Evolutionary conservation across 495 filamentous ascomycete species (phyloP).

Genomic region (Friedmanniomyces endolithicus): DNA sequence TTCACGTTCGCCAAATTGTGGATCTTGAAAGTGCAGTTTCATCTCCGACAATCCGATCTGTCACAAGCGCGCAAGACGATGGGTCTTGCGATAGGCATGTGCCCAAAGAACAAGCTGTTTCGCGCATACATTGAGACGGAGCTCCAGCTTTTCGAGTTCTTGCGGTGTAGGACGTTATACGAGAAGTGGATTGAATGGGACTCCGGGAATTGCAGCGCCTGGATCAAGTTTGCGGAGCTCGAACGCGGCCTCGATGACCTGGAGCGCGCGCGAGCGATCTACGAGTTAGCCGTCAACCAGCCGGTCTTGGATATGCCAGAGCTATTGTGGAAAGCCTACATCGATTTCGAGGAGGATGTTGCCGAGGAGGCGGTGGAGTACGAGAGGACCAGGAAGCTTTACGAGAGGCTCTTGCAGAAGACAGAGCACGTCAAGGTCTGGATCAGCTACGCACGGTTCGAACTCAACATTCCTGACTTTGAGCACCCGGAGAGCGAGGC

Average conservation of each 20-base stretch:
- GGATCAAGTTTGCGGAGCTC: slow-evolving; percentile 89
- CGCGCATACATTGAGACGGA: slow-evolving; percentile 86
- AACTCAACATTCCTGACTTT: slow-evolving; percentile 70
- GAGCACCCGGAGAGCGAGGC: slow-evolving; percentile 44
- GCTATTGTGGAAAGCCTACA: slow-evolving; percentile 90
- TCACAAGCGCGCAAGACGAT: slow-evolving; percentile 71
- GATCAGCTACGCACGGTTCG: slow-evolving; percentile 94
- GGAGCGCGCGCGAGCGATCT: slow-evolving; percentile 79
- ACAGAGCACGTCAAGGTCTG: slow-evolving; percentile 97
- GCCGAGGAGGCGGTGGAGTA: slow-evolving; percentile 48
- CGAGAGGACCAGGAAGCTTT: slow-evolving; percentile 65
- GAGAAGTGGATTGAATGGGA: slow-evolving; percentile 90
- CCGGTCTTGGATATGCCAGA: slow-evolving; percentile 92
- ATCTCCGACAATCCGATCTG: slow-evolving; percentile 75
- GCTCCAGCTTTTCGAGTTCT: slow-evolving; percentile 82
- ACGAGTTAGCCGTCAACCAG: slow-evolving; percentile 78
- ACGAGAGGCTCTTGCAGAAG: slow-evolving; percentile 83
- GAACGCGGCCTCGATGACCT: slow-evolving; percentile 82
- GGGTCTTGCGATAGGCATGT: slow-evolving; percentile 82
- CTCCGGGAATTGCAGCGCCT: slow-evolving; percentile 73
- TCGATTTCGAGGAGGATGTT: slow-evolving; percentile 94
- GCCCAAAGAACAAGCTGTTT: slow-evolving; percentile 91
- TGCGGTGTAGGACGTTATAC: slow-evolving; percentile 78
- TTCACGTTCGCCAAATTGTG: slow-evolving; percentile 98
- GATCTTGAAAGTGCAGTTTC: slow-evolving; percentile 86